These are phyloP conservation scores for Fusarium ramigenum DNA, from an alignment of 2,329 filamentous ascomycete species.

Conservation along the genomic window DNA sequence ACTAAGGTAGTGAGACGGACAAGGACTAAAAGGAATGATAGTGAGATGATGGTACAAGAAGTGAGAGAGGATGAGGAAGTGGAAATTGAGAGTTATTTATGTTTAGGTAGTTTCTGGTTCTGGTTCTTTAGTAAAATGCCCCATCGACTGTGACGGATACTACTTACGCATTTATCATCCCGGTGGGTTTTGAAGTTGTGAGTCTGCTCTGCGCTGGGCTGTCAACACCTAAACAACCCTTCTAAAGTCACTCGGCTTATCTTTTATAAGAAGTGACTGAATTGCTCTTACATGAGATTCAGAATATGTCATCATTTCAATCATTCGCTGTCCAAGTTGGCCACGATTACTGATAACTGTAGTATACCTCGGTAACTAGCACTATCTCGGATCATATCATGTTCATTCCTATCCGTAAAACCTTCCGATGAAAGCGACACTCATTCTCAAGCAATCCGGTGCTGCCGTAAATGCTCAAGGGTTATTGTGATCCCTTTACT, in stretches of 20 bases:
- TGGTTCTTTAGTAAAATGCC: slow-evolving; percentile 16
- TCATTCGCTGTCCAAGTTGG: neutral
- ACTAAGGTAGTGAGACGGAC: neutral
- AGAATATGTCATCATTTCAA: neutral
- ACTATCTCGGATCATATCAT: neutral
- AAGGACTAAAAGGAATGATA: neutral
- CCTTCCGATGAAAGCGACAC: neutral
- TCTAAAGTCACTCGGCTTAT: neutral
- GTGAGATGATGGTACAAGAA: neutral
- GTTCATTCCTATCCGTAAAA: neutral
- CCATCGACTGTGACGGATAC: slow-evolving; percentile 37
- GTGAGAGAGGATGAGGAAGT: neutral
- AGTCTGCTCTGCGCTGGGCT: neutral
- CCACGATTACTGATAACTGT: neutral
- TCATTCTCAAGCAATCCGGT: neutral
- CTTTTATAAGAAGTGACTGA: neutral
- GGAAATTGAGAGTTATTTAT: slow-evolving; percentile 7
- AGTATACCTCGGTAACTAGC: neutral
- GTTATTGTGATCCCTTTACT: neutral
- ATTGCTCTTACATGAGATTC: neutral
- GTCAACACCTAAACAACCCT: too few species aligned
- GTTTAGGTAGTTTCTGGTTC: neutral
- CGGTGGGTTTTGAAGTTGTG: slow-evolving; percentile 23
- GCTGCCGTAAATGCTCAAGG: neutral
- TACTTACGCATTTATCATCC: slow-evolving; percentile 37